Evolutionary conservation across 345 rosid species (phyloP).

Genomic region (Clarkia xantiana): DNA sequence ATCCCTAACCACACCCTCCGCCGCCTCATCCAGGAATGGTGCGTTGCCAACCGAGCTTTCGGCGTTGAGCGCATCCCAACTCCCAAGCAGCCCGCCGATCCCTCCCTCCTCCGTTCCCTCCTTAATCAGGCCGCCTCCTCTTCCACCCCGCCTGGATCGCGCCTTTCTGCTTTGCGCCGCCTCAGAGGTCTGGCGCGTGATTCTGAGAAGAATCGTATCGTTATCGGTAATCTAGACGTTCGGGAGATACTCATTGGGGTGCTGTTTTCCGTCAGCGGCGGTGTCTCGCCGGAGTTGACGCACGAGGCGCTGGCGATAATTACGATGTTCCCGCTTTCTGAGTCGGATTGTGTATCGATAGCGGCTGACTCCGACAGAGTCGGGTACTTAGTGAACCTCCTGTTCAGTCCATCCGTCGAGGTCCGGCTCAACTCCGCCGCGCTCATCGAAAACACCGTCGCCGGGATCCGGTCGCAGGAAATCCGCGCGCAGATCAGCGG

Average conservation of each 20-base stretch:
- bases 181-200: slow-evolving; percentile 78
- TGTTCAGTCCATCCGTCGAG: slow-evolving; percentile 49
- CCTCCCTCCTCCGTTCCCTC: slow-evolving; percentile 40
- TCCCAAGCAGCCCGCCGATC: slow-evolving; percentile 93
- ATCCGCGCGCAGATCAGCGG: slow-evolving; percentile 40
- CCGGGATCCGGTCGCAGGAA: slow-evolving; percentile 54
- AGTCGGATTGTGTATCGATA: slow-evolving; percentile 43
- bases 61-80: slow-evolving; percentile 89
- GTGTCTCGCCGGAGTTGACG: slow-evolving; percentile 30
- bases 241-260: slow-evolving; percentile 26
- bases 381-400: slow-evolving; percentile 24
- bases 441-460: slow-evolving; percentile 58
- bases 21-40: slow-evolving; percentile 94
- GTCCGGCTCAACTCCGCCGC: slow-evolving; percentile 70
- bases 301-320: slow-evolving; percentile 56
- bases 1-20: slow-evolving; percentile 98
- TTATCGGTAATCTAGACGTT: slow-evolving; percentile 53
- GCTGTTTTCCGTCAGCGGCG: slow-evolving; percentile 25
- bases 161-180: slow-evolving; percentile 65
- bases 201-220: slow-evolving; percentile 61
- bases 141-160: slow-evolving; percentile 26
- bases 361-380: slow-evolving; percentile 40
- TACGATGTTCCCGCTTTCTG: slow-evolving; percentile 50
- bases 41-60: slow-evolving; percentile 68
- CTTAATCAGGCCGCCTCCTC: slow-evolving; percentile 46